phyloP scores from a whole-genome alignment of 1,284 basidiomycete species.

The Apiotrichum gamsii region DNA sequence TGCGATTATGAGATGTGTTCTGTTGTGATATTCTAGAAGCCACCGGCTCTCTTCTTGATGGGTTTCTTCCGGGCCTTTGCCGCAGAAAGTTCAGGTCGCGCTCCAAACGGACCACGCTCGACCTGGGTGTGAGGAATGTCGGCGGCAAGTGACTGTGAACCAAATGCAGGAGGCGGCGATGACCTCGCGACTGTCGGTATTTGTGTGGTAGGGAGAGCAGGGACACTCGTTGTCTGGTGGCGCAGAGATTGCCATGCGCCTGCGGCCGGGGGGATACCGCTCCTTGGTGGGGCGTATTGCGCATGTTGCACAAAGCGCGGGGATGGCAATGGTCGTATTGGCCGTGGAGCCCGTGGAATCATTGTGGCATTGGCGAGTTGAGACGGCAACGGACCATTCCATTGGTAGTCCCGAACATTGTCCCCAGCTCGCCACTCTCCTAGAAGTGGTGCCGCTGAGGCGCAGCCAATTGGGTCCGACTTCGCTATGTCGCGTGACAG shows the following conservation, averaged over 20 bases:
- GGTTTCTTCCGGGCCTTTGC: slow-evolving; percentile 22
- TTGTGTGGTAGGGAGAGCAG: too few species aligned
- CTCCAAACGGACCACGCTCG: slow-evolving; percentile 31
- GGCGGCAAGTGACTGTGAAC: neutral
- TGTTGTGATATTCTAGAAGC: slow-evolving; percentile 33
- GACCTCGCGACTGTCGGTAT: too few species aligned
- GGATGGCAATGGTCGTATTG: neutral
- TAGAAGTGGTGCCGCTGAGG: slow-evolving; percentile 14
- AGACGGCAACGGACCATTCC: slow-evolving; percentile 5
- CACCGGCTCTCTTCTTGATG: slow-evolving; percentile 32
- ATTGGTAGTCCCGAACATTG: slow-evolving; percentile 17
- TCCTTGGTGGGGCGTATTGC: too few species aligned
- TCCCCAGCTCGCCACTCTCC: slow-evolving; percentile 27
- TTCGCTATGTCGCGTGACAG: too few species aligned
- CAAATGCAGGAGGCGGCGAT: neutral
- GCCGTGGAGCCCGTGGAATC: neutral
- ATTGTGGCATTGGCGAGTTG: slow-evolving; percentile 15
- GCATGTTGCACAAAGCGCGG: too few species aligned
- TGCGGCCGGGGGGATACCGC: too few species aligned
- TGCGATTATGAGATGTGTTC: neutral
- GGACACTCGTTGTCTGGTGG: too few species aligned
- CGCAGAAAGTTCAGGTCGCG: slow-evolving; percentile 17
- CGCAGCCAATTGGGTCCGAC: neutral
- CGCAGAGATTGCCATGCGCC: too few species aligned
- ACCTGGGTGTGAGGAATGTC: slow-evolving; percentile 20